A percentile compares a stretch with the other conserved stretches of the same genome.
Conservation (phyloP, 176 grass and related monocot species). For the Puya raimondii region DNA sequence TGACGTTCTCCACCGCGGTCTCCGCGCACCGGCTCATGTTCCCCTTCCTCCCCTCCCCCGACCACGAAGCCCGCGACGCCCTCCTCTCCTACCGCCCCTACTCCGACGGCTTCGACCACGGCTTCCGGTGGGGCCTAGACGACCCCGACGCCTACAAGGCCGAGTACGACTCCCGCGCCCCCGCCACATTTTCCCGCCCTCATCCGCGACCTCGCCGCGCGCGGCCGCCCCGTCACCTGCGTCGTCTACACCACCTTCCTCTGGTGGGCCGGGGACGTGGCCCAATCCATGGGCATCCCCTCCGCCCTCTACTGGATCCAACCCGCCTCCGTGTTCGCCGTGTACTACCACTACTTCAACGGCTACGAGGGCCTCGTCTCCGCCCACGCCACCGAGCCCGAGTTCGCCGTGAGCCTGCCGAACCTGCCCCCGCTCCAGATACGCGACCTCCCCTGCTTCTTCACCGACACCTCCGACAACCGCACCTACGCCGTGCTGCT, state of each 20-base stretch:
- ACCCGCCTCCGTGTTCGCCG: slow-evolving; percentile 33
- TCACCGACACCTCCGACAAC: slow-evolving; percentile 10
- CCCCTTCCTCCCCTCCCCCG: background rate
- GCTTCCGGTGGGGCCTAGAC: slow-evolving; percentile 4
- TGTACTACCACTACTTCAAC: slow-evolving; percentile 56
- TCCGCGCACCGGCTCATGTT: slow-evolving; percentile 27
- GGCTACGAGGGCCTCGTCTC: slow-evolving; percentile 29
- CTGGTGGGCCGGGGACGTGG: slow-evolving; percentile 28
- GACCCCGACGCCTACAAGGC: background rate
- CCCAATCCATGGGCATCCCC: slow-evolving; percentile 17
- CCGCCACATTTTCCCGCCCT: slow-evolving; percentile 15
- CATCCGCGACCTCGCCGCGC: slow-evolving; percentile 22
- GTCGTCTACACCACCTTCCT: slow-evolving; percentile 35
- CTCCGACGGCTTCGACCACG: slow-evolving; percentile 41
- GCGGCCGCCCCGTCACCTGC: slow-evolving; percentile 40
- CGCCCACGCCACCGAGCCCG: slow-evolving; percentile 23
- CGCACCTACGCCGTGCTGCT: background rate
- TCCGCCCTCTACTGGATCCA: slow-evolving; percentile 39
- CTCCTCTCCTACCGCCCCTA: slow-evolving; percentile 22
- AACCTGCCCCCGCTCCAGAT: slow-evolving; percentile 30
- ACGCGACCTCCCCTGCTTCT: slow-evolving; percentile 33
- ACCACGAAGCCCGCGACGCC: background rate
- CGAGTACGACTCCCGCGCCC: background rate
- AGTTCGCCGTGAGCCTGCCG: slow-evolving; percentile 30
- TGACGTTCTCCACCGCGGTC: slow-evolving; percentile 39